Evolutionary conservation across 2,329 filamentous ascomycete genomes (phyloP).

Genomic region (Fusarium coicis): DNA sequence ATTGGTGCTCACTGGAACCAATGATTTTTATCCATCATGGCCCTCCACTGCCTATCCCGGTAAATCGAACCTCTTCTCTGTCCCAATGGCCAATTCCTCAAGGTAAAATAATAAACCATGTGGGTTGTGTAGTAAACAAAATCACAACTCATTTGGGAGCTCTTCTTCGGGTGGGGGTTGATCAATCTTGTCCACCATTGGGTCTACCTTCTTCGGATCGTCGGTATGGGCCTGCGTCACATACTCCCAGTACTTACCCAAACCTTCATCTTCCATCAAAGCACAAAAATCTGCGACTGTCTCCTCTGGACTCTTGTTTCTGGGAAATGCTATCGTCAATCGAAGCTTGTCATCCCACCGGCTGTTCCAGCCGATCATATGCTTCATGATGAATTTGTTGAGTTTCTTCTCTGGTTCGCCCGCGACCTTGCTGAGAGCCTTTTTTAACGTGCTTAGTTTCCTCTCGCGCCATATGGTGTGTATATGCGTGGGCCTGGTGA

Average conservation of each 20-base stretch:
- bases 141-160: not conserved
- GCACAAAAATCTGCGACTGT: not conserved
- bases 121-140: accelerated
- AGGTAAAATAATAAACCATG: accelerated
- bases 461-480: not conserved
- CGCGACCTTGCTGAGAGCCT: accelerated
- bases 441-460: accelerated
- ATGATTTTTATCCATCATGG: too few species aligned
- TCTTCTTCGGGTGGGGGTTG: too few species aligned
- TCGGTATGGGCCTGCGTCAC: not conserved
- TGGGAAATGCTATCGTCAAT: not conserved
- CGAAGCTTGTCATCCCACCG: not conserved
- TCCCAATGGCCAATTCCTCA: accelerated
- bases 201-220: not conserved
- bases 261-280: not conserved
- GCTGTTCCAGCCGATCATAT: accelerated
- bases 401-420: accelerated
- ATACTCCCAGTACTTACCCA: not conserved
- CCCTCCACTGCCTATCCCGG: not conserved
- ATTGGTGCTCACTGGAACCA: too few species aligned
- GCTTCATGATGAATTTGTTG: accelerated
- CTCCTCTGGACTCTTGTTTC: not conserved
- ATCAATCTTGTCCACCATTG: not conserved
- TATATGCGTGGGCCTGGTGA: not conserved
- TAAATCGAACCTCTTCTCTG: not conserved